Conservation (phyloP, 768 basidiomycete species). For the Hygrophorus russula region DNA sequence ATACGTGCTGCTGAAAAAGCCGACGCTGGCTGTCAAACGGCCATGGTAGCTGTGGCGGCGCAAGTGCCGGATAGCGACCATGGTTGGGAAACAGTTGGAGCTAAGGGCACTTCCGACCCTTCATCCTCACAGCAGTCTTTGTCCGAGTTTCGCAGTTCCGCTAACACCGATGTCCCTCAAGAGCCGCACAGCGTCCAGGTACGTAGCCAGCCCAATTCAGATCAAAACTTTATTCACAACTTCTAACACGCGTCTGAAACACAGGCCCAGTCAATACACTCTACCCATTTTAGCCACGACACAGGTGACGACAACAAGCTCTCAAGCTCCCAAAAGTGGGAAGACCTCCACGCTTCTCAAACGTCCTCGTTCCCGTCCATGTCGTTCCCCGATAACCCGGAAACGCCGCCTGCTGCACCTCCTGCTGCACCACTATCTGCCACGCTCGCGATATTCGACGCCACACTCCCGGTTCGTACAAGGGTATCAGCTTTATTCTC, state of each 20-base stretch:
- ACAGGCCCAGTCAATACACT: constrained; percentile 1
- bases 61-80: constrained; percentile 13
- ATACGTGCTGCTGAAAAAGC: constrained; percentile 46
- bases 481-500: constrained; percentile 60
- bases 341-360: constrained; percentile 50
- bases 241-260: no score
- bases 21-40: constrained; percentile 27
- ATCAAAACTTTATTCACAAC: not conserved
- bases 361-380: constrained; percentile 72
- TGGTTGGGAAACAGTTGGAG: constrained; percentile 28
- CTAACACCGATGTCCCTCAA: constrained; percentile 25
- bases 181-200: constrained; percentile 6
- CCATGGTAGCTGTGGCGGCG: constrained; percentile 12
- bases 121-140: not conserved
- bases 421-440: constrained; percentile 30
- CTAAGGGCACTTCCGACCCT: constrained; percentile 8
- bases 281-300: constrained; percentile 1
- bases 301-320: constrained; percentile 7
- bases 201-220: no score
- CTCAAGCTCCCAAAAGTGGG: constrained; percentile 54
- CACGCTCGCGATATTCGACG: constrained; percentile 63
- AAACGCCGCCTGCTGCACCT: constrained; percentile 9
- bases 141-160: constrained; percentile 22
- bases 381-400: constrained; percentile 49
- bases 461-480: constrained; percentile 51